Percentiles rank a stretch among this genome's conserved stretches.
phyloP scores from a whole-genome alignment of 2,329 filamentous ascomycete genomes.

The Paecilomyces fulvus region DNA sequence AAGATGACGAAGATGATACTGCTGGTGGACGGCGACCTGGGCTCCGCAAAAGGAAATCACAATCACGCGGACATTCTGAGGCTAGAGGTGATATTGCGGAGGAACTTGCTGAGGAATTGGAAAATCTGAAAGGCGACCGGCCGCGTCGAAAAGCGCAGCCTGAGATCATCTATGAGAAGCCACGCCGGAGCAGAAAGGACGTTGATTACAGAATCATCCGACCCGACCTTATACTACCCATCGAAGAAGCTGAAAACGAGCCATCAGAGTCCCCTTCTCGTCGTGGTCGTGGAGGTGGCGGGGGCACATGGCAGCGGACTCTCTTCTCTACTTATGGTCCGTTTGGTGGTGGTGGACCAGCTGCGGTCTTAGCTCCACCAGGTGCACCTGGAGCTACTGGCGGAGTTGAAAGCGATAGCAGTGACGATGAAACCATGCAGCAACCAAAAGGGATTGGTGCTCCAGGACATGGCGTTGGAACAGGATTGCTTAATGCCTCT shows the following conservation, averaged over 20 bases:
- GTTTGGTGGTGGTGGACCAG: constrained; percentile 71
- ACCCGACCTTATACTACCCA: constrained; percentile 58
- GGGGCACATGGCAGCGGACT: constrained; percentile 61
- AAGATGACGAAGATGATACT: constrained; percentile 40
- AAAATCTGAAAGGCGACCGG: constrained; percentile 43
- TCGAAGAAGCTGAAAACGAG: constrained; percentile 67
- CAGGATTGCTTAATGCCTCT: constrained; percentile 44
- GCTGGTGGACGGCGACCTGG: constrained; percentile 43
- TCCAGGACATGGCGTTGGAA: constrained; percentile 43
- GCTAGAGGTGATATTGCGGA: constrained; percentile 44
- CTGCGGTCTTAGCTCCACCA: constrained; percentile 64
- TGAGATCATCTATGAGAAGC: constrained; percentile 32
- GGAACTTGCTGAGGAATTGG: constrained; percentile 52
- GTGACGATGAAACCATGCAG: constrained; percentile 77
- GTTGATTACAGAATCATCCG: constrained; percentile 84
- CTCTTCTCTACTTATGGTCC: constrained; percentile 87
- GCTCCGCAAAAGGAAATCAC: constrained; percentile 42
- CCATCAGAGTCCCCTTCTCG: constrained; percentile 61
- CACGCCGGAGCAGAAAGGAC: constrained; percentile 52
- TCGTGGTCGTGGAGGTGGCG: constrained; percentile 54
- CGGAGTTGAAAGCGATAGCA: constrained; percentile 87
- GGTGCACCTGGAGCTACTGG: constrained; percentile 61
- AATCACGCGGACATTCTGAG: constrained; percentile 34
- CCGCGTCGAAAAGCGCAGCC: constrained; percentile 28
- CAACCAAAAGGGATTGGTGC: constrained; percentile 47